Evolutionary conservation across 2,329 filamentous ascomycete species (phyloP).

Genomic region (Sodiomyces alkalinus): DNA sequence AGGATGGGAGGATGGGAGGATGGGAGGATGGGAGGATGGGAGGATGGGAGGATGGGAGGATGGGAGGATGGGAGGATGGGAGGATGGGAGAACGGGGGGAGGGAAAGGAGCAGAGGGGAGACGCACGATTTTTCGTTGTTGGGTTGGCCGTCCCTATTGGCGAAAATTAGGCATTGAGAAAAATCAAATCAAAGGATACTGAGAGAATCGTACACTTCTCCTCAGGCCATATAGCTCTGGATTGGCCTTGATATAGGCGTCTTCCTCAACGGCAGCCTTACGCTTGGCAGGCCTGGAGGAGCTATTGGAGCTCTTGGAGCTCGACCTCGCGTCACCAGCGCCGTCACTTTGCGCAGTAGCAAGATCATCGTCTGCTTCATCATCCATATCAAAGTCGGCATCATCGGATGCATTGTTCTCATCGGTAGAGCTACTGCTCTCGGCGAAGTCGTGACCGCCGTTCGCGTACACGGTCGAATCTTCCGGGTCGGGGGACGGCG

Average conservation of each 20-base stretch:
- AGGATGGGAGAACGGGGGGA: too few species aligned
- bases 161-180: slow-evolving; percentile 16
- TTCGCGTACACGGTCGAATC: slow-evolving; percentile 23
- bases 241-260: slow-evolving; percentile 77
- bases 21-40: neutral
- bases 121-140: slow-evolving; percentile 42
- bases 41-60: neutral
- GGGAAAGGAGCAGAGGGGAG: too few species aligned
- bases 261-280: slow-evolving; percentile 52
- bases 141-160: slow-evolving; percentile 37
- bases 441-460: slow-evolving; percentile 24
- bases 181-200: slow-evolving; percentile 4
- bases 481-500: slow-evolving; percentile 26
- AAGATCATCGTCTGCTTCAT: slow-evolving; percentile 16
- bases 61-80: too few species aligned
- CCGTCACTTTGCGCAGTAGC: slow-evolving; percentile 31
- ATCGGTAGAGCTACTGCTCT: slow-evolving; percentile 30
- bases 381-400: slow-evolving; percentile 63
- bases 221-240: slow-evolving; percentile 90
- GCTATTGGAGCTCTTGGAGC: slow-evolving; percentile 59
- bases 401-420: slow-evolving; percentile 45
- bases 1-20: neutral
- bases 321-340: slow-evolving; percentile 40
- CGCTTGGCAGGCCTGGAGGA: slow-evolving; percentile 59
- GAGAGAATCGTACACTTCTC: slow-evolving; percentile 56